These are phyloP conservation scores for Macrocybe gigantea DNA, from an alignment of 768 basidiomycete genomes.

Conservation along the genomic window DNA sequence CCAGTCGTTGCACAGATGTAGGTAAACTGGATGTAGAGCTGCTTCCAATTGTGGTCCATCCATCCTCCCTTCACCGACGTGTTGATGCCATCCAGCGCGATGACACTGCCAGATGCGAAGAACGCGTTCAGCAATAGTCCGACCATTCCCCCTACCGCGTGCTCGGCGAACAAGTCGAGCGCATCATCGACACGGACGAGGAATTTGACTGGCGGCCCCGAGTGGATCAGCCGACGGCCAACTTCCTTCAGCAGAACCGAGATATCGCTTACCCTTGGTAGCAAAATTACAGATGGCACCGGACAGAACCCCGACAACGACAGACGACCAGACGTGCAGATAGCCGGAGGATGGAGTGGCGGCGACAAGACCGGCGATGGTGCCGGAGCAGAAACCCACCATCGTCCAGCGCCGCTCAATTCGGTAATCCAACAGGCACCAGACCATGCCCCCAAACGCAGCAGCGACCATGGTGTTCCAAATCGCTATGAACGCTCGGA, in stretches of 20 bases:
- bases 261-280: constrained; percentile 56
- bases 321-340: constrained; percentile 70
- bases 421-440: constrained; percentile 78
- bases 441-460: constrained; percentile 76
- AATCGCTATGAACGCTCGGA: constrained; percentile 78
- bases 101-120: constrained; percentile 63
- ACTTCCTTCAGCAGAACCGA: not conserved
- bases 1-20: constrained; percentile 52
- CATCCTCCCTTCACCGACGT: constrained; percentile 53
- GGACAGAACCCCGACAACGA: constrained; percentile 69
- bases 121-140: constrained; percentile 71
- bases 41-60: constrained; percentile 73
- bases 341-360: constrained; percentile 87
- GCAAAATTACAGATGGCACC: constrained; percentile 78
- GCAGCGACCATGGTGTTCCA: constrained; percentile 89
- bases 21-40: constrained; percentile 72
- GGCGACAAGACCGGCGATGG: constrained; percentile 83
- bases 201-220: constrained; percentile 49
- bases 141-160: constrained; percentile 79
- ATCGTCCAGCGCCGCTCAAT: constrained; percentile 80
- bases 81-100: constrained; percentile 64
- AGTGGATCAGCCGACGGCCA: not conserved
- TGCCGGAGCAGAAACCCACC: constrained; percentile 92
- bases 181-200: constrained; percentile 76
- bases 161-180: constrained; percentile 89